Evolutionary conservation across 495 filamentous ascomycete genomes (phyloP).

Genomic region (Daldinia childiae): DNA sequence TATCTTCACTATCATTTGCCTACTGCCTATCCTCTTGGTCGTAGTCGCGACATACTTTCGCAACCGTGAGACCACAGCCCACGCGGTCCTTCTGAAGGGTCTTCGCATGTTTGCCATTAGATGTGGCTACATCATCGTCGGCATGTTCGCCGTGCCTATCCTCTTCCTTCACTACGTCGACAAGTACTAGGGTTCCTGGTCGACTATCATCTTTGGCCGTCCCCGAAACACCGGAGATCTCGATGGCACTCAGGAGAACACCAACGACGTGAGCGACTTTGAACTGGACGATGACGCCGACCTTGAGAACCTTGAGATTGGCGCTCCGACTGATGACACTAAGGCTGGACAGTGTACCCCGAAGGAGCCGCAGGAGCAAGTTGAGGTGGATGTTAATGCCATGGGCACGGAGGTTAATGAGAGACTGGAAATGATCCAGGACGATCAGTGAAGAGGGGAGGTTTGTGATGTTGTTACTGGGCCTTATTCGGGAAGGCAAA

Average conservation of each 20-base stretch:
- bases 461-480: background rate
- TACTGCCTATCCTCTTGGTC: constrained; percentile 3
- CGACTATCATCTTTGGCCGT: background rate
- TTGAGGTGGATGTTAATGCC: background rate
- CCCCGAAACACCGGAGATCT: background rate
- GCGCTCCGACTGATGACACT: background rate
- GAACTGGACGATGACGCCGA: background rate
- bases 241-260: background rate
- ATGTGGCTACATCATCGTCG: constrained; percentile 15
- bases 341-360: background rate
- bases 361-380: background rate
- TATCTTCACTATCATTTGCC: constrained; percentile 2
- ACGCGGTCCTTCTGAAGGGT: background rate
- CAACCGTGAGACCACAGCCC: background rate
- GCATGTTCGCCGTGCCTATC: constrained; percentile 11
- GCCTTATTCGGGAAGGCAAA: background rate
- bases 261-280: background rate
- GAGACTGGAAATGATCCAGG: background rate
- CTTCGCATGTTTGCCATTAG: constrained; percentile 15
- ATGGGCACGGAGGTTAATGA: background rate
- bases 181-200: constrained; percentile 36
- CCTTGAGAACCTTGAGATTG: background rate
- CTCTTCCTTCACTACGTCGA: constrained; percentile 30
- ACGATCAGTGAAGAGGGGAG: background rate
- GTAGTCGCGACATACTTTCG: background rate